These are phyloP conservation scores for Diplodia intermedia DNA, from an alignment of 2,329 filamentous ascomycete species.

Conservation along the genomic window DNA sequence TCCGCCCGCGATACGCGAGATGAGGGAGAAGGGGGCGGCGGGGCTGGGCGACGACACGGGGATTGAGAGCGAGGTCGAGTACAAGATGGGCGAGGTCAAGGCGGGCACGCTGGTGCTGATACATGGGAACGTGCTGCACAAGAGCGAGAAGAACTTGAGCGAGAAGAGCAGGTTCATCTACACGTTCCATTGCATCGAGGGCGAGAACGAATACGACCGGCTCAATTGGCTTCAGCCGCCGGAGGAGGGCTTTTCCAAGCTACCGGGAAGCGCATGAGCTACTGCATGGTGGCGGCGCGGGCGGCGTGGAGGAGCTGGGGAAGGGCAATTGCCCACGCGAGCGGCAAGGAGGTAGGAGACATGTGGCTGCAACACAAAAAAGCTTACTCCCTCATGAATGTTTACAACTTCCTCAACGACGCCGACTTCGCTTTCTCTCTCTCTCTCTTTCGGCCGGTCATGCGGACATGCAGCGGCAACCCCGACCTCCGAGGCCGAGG, in stretches of 20 bases:
- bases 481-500: not conserved
- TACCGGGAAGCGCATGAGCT: slow-evolving; percentile 44
- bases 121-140: slow-evolving; percentile 93
- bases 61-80: slow-evolving; percentile 58
- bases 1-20: slow-evolving; percentile 56
- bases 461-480: not conserved
- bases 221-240: slow-evolving; percentile 94
- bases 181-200: slow-evolving; percentile 96
- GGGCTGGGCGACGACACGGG: slow-evolving; percentile 41
- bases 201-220: slow-evolving; percentile 77
- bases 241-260: slow-evolving; percentile 75
- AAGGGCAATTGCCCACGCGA: not conserved
- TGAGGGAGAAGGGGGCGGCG: slow-evolving; percentile 39
- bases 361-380: not conserved
- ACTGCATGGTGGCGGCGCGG: not conserved
- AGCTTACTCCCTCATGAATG: not conserved
- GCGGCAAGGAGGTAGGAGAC: not conserved
- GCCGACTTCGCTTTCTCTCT: not conserved
- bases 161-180: slow-evolving; percentile 90
- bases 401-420: not conserved
- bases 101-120: slow-evolving; percentile 91
- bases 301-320: not conserved
- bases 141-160: slow-evolving; percentile 92
- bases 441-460: not conserved
- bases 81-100: slow-evolving; percentile 85